phyloP scores from a whole-genome alignment of 2,329 filamentous ascomycete genomes.

The Fusarium begoniae region DNA sequence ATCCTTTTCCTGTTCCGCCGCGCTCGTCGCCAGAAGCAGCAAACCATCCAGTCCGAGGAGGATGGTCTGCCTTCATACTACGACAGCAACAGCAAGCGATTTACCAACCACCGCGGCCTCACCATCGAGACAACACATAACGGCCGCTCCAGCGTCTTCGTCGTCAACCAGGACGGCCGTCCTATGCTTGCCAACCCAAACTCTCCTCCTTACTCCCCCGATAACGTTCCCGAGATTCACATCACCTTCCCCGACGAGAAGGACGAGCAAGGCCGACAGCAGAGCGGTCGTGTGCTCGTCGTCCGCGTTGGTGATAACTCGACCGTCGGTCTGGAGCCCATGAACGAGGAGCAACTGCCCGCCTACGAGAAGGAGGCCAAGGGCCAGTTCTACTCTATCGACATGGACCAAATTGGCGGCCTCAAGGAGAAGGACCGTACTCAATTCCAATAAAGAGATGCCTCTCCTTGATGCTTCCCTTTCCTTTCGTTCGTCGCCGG shows the following conservation, averaged over 20 bases:
- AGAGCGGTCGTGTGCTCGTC: constrained; percentile 88
- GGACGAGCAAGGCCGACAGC: constrained; percentile 81
- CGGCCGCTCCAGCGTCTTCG: constrained; percentile 74
- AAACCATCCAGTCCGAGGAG: constrained; percentile 46
- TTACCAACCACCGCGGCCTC: constrained; percentile 63
- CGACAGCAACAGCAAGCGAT: constrained; percentile 60
- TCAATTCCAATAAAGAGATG: constrained; percentile 48
- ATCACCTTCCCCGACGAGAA: constrained; percentile 98
- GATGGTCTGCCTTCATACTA: constrained; percentile 76
- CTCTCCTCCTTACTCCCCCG: constrained; percentile 80
- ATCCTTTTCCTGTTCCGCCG: constrained; percentile 78
- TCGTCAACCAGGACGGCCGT: constrained; percentile 80
- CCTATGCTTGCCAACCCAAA: constrained; percentile 79
- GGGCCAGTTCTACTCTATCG: constrained; percentile 88
- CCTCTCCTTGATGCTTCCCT: constrained; percentile 18
- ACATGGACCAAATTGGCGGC: constrained; percentile 93
- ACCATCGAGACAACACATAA: constrained; percentile 66
- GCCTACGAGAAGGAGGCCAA: constrained; percentile 86
- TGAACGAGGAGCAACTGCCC: constrained; percentile 81
- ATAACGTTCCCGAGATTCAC: constrained; percentile 90
- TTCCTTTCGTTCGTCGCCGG: constrained; percentile 36
- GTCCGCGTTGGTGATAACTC: constrained; percentile 90
- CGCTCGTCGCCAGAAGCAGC: constrained; percentile 61
- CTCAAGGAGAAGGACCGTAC: constrained; percentile 84
- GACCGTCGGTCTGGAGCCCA: constrained; percentile 86